phyloP scores from a whole-genome alignment of 2,329 filamentous ascomycete species.

The Stagonosporopsis tanaceti region DNA sequence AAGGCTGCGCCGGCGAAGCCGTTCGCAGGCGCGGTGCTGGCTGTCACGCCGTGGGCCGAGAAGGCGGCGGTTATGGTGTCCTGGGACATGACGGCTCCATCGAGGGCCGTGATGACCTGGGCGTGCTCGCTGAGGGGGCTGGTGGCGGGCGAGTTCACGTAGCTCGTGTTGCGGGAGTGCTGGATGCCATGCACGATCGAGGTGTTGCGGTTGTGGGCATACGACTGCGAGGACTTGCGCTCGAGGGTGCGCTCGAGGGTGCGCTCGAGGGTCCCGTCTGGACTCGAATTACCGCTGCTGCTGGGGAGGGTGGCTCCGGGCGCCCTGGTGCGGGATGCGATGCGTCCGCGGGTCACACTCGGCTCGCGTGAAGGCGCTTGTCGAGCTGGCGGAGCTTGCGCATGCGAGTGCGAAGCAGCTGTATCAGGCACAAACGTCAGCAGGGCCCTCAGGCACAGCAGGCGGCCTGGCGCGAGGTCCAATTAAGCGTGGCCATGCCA shows the following conservation, averaged over 20 bases:
- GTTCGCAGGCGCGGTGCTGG: slow-evolving; percentile 20
- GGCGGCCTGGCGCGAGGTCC: slow-evolving; percentile 25
- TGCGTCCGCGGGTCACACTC: slow-evolving; percentile 56
- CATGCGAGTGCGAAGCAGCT: slow-evolving; percentile 51
- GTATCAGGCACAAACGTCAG: slow-evolving; percentile 43
- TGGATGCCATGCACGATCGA: slow-evolving; percentile 97
- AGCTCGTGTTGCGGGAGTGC: slow-evolving; percentile 88
- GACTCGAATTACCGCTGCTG: slow-evolving; percentile 47
- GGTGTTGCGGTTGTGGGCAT: slow-evolving; percentile 94
- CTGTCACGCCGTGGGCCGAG: slow-evolving; percentile 39
- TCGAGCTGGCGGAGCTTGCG: slow-evolving; percentile 51
- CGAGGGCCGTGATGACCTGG: slow-evolving; percentile 64
- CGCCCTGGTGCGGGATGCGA: slow-evolving; percentile 55
- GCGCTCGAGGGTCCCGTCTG: slow-evolving; percentile 54
- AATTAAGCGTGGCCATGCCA: slow-evolving; percentile 33
- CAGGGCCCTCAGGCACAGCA: slow-evolving; percentile 28
- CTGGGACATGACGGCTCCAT: slow-evolving; percentile 53
- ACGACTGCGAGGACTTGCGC: slow-evolving; percentile 55
- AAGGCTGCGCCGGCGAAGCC: slow-evolving; percentile 14
- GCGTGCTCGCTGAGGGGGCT: slow-evolving; percentile 90
- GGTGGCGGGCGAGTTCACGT: slow-evolving; percentile 74
- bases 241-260: slow-evolving; percentile 60
- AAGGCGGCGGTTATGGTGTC: slow-evolving; percentile 50
- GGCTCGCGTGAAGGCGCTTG: slow-evolving; percentile 52
- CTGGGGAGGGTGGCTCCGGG: slow-evolving; percentile 46